Evolutionary conservation across 2,329 filamentous ascomycete genomes (phyloP), one percentile per base, ranked within the genome.

Genomic region (Trichoderma endophyticum): DNA sequence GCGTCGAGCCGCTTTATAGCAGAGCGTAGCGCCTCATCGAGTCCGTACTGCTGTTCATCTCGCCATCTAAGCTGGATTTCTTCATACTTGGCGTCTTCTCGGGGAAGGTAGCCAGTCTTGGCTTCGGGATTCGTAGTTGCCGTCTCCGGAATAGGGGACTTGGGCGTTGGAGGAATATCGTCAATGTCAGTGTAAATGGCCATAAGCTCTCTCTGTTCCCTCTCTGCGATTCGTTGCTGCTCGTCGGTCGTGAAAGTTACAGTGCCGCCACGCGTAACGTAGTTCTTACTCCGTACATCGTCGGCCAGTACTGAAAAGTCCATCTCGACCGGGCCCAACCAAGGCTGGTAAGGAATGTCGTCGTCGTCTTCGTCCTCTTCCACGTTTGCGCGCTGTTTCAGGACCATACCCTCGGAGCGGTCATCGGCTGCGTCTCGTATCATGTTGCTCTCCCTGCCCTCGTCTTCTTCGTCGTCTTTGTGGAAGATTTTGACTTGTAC

Each of bases 361-460:
- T 88, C 87, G 1, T 91, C 88, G 12, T 90, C 87, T 0, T 90
- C 87, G 3, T 89, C 87, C 59, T 85, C 83, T 32, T 84, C 84
- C 8, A 85, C 82, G 60, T 78, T 73, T 24, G 79, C 80, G n/a
- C 86, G 83, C 74, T 86, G 85, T 76, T 90, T 91, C 67, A 91
- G 82, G 75, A 91, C 89, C 84, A 92, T 90, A 63, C 92, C 91
- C 77, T 93, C 93, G 6, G 89, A 90, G 64, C 90, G 89, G 76
- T 93, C 91, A 78, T 94, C 92, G 34, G 88, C 87, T 4, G 91
- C 91, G 79, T 94, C 92, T 63, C 89, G 89, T 54, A 91, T 87
- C 86, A 93, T 90, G 77, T 89, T 91, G 70, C 86, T 85, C 69
- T 89, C 87, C 70, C 92, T 87, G 68, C 90, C 91, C 71, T 90